phyloP scores from a whole-genome alignment of 1,284 basidiomycete species.

The Phaffia rhodozyma region DNA sequence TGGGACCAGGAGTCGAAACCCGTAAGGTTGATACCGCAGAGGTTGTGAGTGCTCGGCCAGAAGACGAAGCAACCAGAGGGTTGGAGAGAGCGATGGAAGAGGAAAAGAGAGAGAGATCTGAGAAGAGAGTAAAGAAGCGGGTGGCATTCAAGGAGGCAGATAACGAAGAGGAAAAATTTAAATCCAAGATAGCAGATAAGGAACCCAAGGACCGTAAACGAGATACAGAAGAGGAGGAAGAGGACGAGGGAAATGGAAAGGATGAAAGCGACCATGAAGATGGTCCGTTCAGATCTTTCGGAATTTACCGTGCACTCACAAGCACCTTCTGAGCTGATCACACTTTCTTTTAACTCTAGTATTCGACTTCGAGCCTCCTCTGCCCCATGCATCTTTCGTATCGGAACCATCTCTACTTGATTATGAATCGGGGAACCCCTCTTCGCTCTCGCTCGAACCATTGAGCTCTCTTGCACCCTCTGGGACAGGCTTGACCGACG shows the following conservation, averaged over 20 bases:
- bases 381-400: not conserved
- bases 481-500: not conserved
- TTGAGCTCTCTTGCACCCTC: not conserved
- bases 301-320: not conserved
- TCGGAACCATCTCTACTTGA: not conserved
- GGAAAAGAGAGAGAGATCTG: constrained; percentile 4
- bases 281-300: not conserved
- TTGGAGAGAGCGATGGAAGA: not conserved
- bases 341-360: not conserved
- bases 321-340: too few relatives aligned
- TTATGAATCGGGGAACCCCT: not conserved
- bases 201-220: not conserved
- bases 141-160: constrained; percentile 3
- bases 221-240: not conserved
- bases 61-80: not conserved
- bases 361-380: constrained; percentile 8
- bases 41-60: too few relatives aligned
- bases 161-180: not conserved
- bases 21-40: too few relatives aligned
- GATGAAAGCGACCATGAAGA: constrained; percentile 3
- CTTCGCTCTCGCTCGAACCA: not conserved
- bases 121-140: constrained; percentile 12
- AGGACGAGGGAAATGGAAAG: not conserved
- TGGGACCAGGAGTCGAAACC: too few relatives aligned
- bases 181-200: not conserved